These are phyloP conservation scores for Carex scoparia DNA, from an alignment of 176 grass and related monocot species.

Conservation along the genomic window DNA sequence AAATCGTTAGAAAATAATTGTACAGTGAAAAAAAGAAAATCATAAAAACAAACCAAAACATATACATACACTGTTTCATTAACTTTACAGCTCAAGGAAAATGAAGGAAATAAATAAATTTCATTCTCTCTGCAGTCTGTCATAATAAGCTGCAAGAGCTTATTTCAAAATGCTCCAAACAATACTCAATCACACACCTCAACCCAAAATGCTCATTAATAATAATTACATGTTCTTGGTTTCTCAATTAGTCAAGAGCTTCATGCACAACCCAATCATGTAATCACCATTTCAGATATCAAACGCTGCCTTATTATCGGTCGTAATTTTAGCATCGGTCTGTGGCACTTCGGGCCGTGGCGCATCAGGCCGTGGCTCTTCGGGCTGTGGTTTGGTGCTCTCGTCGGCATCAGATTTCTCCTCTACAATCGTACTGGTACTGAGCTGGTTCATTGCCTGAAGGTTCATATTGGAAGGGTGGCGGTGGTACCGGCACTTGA, in stretches of 20 bases:
- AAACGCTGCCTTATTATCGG: not conserved
- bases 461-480: slow-evolving; percentile 20
- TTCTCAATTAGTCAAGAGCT: not conserved
- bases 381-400: not conserved
- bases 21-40: not conserved
- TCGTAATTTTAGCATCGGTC: not conserved
- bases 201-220: not conserved
- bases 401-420: not conserved
- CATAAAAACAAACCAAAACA: not conserved
- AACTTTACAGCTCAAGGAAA: not conserved
- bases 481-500: slow-evolving; percentile 83
- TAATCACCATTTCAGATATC: not conserved
- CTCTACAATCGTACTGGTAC: not conserved
- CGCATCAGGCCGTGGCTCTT: not conserved
- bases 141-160: not conserved
- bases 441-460: not conserved
- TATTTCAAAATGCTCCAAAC: slow-evolving; percentile 8
- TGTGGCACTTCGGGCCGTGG: not conserved
- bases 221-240: not conserved
- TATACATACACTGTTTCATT: not conserved
- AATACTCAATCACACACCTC: not conserved
- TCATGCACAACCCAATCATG: not conserved
- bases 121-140: slow-evolving; percentile 14
- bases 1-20: not conserved
- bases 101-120: slow-evolving; percentile 5